These are phyloP conservation scores for Alternaria novae-zelandiae DNA, from an alignment of 2,329 filamentous ascomycete genomes.

Conservation along the genomic window DNA sequence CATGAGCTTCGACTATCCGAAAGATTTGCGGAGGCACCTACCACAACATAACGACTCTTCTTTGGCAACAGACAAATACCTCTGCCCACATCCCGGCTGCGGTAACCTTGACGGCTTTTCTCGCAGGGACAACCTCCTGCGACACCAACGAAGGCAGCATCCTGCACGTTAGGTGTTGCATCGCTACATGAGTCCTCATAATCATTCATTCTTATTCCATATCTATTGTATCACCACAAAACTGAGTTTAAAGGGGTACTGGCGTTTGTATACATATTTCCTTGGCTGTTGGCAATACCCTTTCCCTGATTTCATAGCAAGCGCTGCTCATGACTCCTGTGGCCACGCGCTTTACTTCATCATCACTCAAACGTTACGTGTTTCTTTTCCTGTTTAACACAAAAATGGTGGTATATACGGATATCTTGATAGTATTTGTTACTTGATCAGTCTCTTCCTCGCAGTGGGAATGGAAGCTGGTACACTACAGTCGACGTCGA, in stretches of 20 bases:
- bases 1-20: constrained; percentile 45
- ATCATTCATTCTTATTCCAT: background rate
- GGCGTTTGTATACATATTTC: background rate
- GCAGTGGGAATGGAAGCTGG: background rate
- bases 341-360: background rate
- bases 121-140: constrained; percentile 43
- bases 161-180: constrained; percentile 8
- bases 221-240: background rate
- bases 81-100: constrained; percentile 37
- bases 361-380: background rate
- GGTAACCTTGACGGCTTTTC: constrained; percentile 40
- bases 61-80: constrained; percentile 16
- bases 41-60: constrained; percentile 32
- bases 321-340: constrained; percentile 1
- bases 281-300: constrained; percentile 1
- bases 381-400: background rate
- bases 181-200: background rate
- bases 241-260: background rate
- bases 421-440: background rate
- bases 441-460: background rate
- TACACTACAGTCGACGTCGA: background rate
- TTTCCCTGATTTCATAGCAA: background rate
- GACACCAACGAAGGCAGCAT: constrained; percentile 43
- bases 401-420: background rate
- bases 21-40: constrained; percentile 41